phyloP scores from a whole-genome alignment of 768 basidiomycete genomes.

The Mycena polygramma region DNA sequence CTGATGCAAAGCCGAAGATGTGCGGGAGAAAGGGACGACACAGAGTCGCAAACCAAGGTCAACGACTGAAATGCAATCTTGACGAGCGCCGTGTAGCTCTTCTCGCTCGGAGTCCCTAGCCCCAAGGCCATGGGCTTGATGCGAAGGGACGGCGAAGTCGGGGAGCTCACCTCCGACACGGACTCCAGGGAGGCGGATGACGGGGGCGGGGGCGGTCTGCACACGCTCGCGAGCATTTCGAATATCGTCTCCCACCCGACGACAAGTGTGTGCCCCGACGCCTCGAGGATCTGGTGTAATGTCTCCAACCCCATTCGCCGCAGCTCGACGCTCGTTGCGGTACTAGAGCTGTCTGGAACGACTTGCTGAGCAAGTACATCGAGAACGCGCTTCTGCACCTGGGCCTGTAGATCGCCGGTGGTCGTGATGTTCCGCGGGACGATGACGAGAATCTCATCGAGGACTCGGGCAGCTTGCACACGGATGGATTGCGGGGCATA shows the following conservation, averaged over 20 bases:
- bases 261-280: conserved; percentile 91
- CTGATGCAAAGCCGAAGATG: conserved; percentile 91
- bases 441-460: conserved; percentile 86
- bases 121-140: conserved; percentile 62
- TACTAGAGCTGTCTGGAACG: conserved; percentile 57
- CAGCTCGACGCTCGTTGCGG: conserved; percentile 76
- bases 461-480: conserved; percentile 87
- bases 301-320: conserved; percentile 91
- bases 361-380: conserved; percentile 88
- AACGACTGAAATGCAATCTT: conserved; percentile 96
- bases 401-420: conserved; percentile 71
- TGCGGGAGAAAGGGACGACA: conserved; percentile 82
- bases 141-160: conserved; percentile 54
- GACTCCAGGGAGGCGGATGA: conserved; percentile 58
- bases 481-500: conserved; percentile 84
- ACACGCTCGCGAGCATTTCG: conserved; percentile 91
- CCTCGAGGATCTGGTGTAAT: conserved; percentile 90
- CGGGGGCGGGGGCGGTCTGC: conserved; percentile 63
- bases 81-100: conserved; percentile 79
- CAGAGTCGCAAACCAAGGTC: conserved; percentile 93
- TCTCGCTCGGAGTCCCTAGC: conserved; percentile 72
- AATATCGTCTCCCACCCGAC: conserved; percentile 96
- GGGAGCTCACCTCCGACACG: conserved; percentile 51
- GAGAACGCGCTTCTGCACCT: conserved; percentile 87
- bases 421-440: conserved; percentile 80